Evolutionary conservation across 2,329 filamentous ascomycete species (phyloP), one percentile per base, ranked within the genome.

Genomic region (Alternaria panax): DNA sequence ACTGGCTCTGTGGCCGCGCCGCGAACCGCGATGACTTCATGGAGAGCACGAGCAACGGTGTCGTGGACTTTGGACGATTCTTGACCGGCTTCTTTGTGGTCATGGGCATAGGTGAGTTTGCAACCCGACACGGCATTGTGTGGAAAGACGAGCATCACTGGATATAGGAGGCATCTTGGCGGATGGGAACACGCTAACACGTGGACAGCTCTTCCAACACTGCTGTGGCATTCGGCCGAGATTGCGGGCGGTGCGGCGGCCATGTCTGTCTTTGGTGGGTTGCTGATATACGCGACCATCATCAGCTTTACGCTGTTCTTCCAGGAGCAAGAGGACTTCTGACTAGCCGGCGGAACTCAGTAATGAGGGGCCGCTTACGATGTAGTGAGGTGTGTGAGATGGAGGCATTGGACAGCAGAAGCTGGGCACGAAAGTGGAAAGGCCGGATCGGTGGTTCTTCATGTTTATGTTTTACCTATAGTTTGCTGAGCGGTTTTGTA

Each of bases 251-350:
- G 92, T 52, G 95, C 95, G 48, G 96, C 97, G 89, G 83, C 92
- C 76, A 99, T 99, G 95, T 96, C 92, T 52, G 91, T 99, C 70
- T 81, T 94, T 52, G 95, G 95, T 27, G 95, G 95, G 52, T 83
- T 97, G 60, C 82, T 99, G 76, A 99, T 99, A 78, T 99, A 99
- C 81, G 92, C 92, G 57, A 99, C 95, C 48, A 97, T 99, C 77
- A 96, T 99, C 81, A 95, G 91, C 82, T 99, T 99, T 80, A 90
- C 91, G 67, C 91, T 97, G 88, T 99, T 98, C 83, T 99, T 99
- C 85, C 91, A 94, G 78, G 93, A 98, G 80, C 93, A 98, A 78
- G 91, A 96, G 76, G 95, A 98, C 72, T 99, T 98, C 79, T 98
- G 82, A 72, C 70, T 74, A 68, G 63, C 68, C 64, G 73, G 69